Percentiles rank a stretch among this genome's conserved stretches.
These are phyloP conservation scores for Corylus heterophylla DNA, from an alignment of 306 rosid genomes.

Conservation along the genomic window DNA sequence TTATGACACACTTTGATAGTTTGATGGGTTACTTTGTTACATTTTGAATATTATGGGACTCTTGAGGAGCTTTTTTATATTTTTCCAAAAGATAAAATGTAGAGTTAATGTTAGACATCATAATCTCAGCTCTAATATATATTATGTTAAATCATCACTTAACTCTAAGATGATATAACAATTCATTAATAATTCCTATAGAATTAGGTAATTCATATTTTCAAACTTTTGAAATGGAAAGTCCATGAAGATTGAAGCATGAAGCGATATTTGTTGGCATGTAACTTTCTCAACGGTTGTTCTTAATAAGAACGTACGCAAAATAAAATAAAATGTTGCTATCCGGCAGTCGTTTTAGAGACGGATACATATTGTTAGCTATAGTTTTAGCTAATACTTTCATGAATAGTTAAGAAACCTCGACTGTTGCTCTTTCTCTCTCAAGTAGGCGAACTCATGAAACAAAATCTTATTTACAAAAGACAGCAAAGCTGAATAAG, in stretches of 20 bases:
- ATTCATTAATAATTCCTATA: too few relatives aligned
- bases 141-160: too few relatives aligned
- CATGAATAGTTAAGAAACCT: slow-evolving; percentile 27
- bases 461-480: not conserved
- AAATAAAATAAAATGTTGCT: not conserved
- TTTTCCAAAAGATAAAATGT: too few relatives aligned
- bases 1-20: too few relatives aligned
- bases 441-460: slow-evolving; percentile 17
- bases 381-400: not conserved
- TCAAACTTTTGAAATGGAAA: not conserved
- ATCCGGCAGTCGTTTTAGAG: slow-evolving; percentile 24
- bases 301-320: slow-evolving; percentile 39
- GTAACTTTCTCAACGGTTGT: slow-evolving; percentile 47
- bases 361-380: not conserved
- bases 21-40: too few relatives aligned
- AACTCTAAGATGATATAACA: too few relatives aligned
- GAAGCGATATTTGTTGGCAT: slow-evolving; percentile 26
- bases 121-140: too few relatives aligned
- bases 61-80: too few relatives aligned
- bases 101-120: too few relatives aligned
- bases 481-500: not conserved
- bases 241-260: not conserved
- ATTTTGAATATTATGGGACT: too few relatives aligned
- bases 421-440: slow-evolving; percentile 12
- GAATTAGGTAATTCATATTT: not conserved